Percentiles rank a stretch among this genome's conserved stretches.
Evolutionary conservation across 305 asterid species (phyloP).

Genomic region (Coffea humblotiana): DNA sequence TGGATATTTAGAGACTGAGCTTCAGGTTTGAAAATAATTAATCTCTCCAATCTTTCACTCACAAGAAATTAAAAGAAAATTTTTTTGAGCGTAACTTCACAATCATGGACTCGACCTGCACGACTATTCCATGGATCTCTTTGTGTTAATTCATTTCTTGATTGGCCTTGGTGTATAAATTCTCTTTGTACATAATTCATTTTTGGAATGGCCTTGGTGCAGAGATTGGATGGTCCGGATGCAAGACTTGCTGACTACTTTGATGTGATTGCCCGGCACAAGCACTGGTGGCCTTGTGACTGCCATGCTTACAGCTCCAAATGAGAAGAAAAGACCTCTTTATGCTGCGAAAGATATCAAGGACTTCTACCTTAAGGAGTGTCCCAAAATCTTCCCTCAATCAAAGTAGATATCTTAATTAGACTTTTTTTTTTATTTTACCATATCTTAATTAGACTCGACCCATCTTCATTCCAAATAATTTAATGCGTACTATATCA

Average conservation of each 20-base stretch:
- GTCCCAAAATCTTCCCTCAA: slow-evolving; percentile 40
- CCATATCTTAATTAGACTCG: no score
- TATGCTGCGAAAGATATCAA: slow-evolving; percentile 44
- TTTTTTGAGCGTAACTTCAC: no score
- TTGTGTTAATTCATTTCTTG: no score
- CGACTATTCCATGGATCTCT: no score
- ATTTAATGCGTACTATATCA: no score
- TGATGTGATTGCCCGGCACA: slow-evolving; percentile 37
- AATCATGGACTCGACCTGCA: no score
- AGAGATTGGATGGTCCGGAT: slow-evolving; percentile 35
- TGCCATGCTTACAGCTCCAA: slow-evolving; percentile 39
- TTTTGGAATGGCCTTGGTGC: no score
- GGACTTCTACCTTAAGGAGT: slow-evolving; percentile 30
- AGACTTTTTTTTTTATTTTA: no score
- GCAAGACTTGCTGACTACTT: slow-evolving; percentile 40
- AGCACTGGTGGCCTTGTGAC: slow-evolving; percentile 42
- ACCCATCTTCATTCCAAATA: no score
- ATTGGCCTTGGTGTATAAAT: not conserved
- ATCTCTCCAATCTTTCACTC: not conserved
- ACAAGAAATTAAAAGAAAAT: no score
- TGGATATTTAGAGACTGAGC: slow-evolving; percentile 30
- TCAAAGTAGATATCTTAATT: slow-evolving; percentile 15
- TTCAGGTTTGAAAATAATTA: slow-evolving; percentile 23
- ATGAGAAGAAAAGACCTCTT: slow-evolving; percentile 28
- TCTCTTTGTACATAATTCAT: not conserved